Conservation (phyloP, 352 stramenopile species). For the Peronospora destructor region DNA sequence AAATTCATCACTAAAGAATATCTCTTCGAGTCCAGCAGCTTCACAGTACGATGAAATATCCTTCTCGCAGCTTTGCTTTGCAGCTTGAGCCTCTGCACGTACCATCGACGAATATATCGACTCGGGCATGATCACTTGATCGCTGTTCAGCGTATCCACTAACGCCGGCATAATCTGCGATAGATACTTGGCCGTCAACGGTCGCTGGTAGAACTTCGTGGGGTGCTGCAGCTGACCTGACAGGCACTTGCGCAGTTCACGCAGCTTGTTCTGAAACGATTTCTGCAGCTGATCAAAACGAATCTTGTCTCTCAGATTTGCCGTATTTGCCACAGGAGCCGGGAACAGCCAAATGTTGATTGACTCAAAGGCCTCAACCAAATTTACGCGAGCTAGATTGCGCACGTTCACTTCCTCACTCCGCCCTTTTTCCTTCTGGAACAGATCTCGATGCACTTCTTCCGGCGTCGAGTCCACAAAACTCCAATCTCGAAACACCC, state of each 20-base stretch:
- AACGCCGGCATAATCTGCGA: constrained; percentile 71
- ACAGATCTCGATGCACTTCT: constrained; percentile 73
- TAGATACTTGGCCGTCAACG: constrained; percentile 62
- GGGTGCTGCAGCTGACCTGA: constrained; percentile 64
- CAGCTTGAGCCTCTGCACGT: constrained; percentile 58
- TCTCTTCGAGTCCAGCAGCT: constrained; percentile 49
- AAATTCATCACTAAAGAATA: constrained; percentile 50
- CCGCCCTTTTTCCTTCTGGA: constrained; percentile 74
- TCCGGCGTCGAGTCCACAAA: constrained; percentile 80
- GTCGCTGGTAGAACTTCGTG: constrained; percentile 71
- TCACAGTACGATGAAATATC: constrained; percentile 64
- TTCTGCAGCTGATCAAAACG: constrained; percentile 78
- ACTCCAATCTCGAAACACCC: constrained; percentile 85
- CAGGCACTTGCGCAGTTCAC: constrained; percentile 63
- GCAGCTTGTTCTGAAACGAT: constrained; percentile 68
- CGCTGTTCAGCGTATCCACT: constrained; percentile 78
- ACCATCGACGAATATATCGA: constrained; percentile 87
- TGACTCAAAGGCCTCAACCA: constrained; percentile 75
- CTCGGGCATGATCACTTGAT: constrained; percentile 85
- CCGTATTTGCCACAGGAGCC: constrained; percentile 67
- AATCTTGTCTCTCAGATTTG: constrained; percentile 75
- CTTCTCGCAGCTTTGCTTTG: constrained; percentile 53
- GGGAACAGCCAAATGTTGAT: constrained; percentile 87
- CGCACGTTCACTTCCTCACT: constrained; percentile 76
- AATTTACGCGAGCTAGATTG: constrained; percentile 67